These are phyloP conservation scores for Pseudogymnoascus destructans DNA, from an alignment of 2,329 filamentous ascomycete genomes.

Conservation along the genomic window DNA sequence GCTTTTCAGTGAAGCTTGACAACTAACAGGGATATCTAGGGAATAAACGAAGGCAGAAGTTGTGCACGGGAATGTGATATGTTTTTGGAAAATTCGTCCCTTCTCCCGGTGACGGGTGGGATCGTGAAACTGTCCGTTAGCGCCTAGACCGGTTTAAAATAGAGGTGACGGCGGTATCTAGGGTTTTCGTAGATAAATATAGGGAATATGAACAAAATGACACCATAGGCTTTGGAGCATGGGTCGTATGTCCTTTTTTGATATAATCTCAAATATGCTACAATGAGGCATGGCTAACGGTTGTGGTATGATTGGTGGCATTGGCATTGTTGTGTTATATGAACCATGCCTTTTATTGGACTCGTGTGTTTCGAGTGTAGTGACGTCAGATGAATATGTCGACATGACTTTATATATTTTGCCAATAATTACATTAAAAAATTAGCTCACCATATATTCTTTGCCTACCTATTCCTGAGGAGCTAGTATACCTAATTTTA, in stretches of 20 bases:
- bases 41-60: constrained; percentile 94
- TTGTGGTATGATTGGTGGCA: neutral
- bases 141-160: neutral
- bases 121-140: constrained; percentile 54
- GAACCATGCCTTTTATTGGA: neutral
- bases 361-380: neutral
- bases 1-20: neutral
- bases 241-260: neutral
- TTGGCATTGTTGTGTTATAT: neutral
- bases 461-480: neutral
- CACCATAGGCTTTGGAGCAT: neutral
- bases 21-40: constrained; percentile 41
- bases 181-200: neutral
- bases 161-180: neutral
- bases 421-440: no score
- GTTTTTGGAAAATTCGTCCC: constrained; percentile 67
- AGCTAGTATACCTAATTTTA: neutral
- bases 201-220: neutral
- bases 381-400: neutral
- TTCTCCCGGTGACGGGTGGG: constrained; percentile 80
- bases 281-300: neutral
- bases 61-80: constrained; percentile 84
- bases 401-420: no score
- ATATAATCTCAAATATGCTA: neutral
- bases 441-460: neutral